Percentiles rank a stretch among this genome's conserved stretches.
phyloP scores from a whole-genome alignment of 2,329 filamentous ascomycete genomes.

The Aspergillus ustus region DNA sequence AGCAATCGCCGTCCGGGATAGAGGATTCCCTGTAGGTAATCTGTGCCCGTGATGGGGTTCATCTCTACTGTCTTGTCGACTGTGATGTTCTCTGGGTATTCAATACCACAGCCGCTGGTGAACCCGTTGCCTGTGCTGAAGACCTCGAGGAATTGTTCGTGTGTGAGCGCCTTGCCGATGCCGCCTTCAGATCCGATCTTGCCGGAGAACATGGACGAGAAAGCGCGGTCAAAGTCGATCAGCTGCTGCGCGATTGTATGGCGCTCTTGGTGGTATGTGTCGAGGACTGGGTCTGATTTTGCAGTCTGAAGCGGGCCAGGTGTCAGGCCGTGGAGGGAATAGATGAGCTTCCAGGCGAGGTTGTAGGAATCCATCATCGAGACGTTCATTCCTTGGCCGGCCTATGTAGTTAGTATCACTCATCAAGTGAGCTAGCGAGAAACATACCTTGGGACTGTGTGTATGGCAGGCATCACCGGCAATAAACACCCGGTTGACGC shows the following conservation, averaged over 20 bases:
- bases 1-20: conserved; percentile 41
- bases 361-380: conserved; percentile 66
- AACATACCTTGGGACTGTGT: conserved; percentile 67
- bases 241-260: conserved; percentile 44
- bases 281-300: conserved; percentile 33
- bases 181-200: conserved; percentile 35
- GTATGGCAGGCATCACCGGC: conserved; percentile 81
- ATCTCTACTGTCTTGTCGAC: conserved; percentile 29
- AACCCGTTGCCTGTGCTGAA: conserved; percentile 45
- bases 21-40: conserved; percentile 41
- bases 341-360: conserved; percentile 47
- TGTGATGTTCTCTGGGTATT: conserved; percentile 38
- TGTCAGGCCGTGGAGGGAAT: conserved; percentile 42
- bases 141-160: conserved; percentile 42
- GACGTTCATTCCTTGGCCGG: conserved; percentile 80
- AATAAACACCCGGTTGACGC: conserved; percentile 72
- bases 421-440: conserved; percentile 4
- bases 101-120: conserved; percentile 46
- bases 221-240: conserved; percentile 45
- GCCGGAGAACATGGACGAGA: conserved; percentile 48
- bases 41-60: conserved; percentile 36
- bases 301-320: conserved; percentile 21
- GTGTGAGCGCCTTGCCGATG: conserved; percentile 33
- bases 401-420: conserved; percentile 41
- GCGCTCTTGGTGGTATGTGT: conserved; percentile 45